Percentiles rank a stretch among this genome's conserved stretches.
phyloP scores from a whole-genome alignment of 805 yeast genomes.

The Nadsonia fulvescens region DNA sequence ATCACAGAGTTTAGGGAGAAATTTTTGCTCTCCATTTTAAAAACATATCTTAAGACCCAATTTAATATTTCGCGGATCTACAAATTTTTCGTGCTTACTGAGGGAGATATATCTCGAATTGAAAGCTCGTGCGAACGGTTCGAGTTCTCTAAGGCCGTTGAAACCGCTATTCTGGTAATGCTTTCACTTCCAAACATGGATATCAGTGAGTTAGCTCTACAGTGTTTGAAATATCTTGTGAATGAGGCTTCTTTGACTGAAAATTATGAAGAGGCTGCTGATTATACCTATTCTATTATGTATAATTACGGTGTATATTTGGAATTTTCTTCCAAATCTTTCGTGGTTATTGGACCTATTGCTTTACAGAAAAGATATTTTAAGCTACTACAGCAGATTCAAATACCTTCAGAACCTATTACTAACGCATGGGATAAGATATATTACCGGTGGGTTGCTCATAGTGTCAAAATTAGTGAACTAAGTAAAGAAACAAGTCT shows the following conservation, averaged over 20 bases:
- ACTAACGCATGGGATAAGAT: conserved; percentile 27
- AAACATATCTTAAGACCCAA: conserved; percentile 23
- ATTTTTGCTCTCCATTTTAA: conserved; percentile 6
- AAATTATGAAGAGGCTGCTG: conserved; percentile 8
- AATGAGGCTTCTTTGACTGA: conserved; percentile 13
- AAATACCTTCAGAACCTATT: conserved; percentile 20
- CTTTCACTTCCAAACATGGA: conserved; percentile 34
- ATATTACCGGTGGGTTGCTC: conserved; percentile 29
- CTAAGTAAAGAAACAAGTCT: conserved; percentile 9
- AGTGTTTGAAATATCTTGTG: conserved; percentile 20
- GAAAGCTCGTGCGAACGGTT: conserved; percentile 15
- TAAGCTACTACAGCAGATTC: conserved; percentile 17
- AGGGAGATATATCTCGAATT: conserved; percentile 14
- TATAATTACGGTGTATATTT: conserved; percentile 23
- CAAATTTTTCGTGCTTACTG: conserved; percentile 13
- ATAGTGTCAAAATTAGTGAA: conserved; percentile 12
- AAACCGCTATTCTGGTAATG: conserved; percentile 32
- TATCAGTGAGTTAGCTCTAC: conserved; percentile 29
- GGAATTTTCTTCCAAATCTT: conserved; percentile 33
- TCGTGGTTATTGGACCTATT: conserved; percentile 48
- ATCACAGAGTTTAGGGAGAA: too few species aligned
- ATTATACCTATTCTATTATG: conserved; percentile 10
- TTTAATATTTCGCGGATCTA: conserved; percentile 16
- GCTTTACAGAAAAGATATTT: conserved; percentile 57
- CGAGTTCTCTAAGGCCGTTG: conserved; percentile 24